Evolutionary conservation across 345 rosid species (phyloP).

Genomic region (Ricinus communis): DNA sequence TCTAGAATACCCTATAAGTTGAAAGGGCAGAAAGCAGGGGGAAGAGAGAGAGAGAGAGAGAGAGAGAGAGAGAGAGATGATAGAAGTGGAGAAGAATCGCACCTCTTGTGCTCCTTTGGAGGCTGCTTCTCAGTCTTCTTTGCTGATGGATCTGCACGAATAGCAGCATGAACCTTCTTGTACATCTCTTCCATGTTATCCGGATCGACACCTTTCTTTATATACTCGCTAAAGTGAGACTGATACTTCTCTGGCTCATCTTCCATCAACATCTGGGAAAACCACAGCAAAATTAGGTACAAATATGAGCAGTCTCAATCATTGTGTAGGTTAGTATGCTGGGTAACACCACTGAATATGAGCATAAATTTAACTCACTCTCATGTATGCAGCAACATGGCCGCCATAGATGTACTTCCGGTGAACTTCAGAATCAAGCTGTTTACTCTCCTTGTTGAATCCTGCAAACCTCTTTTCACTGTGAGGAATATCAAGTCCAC

Average conservation of each 20-base stretch:
- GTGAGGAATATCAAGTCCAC: conserved; percentile 84
- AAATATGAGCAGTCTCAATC: neutral
- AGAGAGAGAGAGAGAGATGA: too few relatives aligned
- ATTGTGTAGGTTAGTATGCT: neutral
- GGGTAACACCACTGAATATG: neutral
- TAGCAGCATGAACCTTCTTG: conserved; percentile 74
- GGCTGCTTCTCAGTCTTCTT: conserved; percentile 54
- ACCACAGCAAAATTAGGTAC: neutral
- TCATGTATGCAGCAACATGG: conserved; percentile 83
- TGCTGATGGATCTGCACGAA: conserved; percentile 56
- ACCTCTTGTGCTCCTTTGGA: conserved; percentile 68
- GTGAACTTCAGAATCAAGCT: conserved; percentile 80
- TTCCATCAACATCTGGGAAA: conserved; percentile 46
- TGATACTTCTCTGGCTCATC: conserved; percentile 77
- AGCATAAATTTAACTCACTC: conserved; percentile 27
- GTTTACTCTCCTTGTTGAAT: conserved; percentile 59
- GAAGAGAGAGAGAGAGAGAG: too few relatives aligned
- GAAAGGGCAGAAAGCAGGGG: too few relatives aligned
- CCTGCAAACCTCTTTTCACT: conserved; percentile 89
- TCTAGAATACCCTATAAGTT: too few relatives aligned
- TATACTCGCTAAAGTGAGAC: conserved; percentile 57
- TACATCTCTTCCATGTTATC: conserved; percentile 58
- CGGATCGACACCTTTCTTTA: conserved; percentile 54
- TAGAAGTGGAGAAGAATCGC: neutral
- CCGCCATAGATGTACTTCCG: conserved; percentile 78